A percentile compares a stretch with the other conserved stretches of the same genome.
phyloP scores from a whole-genome alignment of 805 yeast genomes.

The Starmerella lactis-condensi region DNA sequence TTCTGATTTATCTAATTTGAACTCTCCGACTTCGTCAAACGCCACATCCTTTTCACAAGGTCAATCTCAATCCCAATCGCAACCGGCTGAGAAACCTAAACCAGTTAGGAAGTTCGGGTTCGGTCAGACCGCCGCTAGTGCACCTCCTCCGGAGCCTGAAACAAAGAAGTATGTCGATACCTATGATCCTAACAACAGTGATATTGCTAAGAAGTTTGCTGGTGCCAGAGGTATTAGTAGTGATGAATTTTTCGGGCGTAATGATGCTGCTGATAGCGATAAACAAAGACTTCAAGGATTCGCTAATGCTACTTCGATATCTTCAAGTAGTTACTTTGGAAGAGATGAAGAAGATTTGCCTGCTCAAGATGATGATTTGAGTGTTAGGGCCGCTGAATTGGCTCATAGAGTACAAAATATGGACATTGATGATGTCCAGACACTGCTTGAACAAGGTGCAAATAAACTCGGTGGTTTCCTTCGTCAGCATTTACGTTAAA shows the following conservation, averaged over 20 bases:
- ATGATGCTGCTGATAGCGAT: conserved; percentile 55
- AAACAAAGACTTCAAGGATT: conserved; percentile 60
- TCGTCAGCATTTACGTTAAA: conserved; percentile 49
- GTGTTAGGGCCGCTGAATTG: conserved; percentile 16
- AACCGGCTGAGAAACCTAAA: too few species aligned
- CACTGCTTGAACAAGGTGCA: conserved; percentile 87
- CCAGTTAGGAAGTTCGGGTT: conserved; percentile 17
- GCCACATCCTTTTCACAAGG: too few species aligned
- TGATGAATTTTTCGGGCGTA: conserved; percentile 84
- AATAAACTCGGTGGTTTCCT: conserved; percentile 67
- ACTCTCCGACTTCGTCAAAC: too few species aligned
- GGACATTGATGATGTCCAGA: conserved; percentile 74
- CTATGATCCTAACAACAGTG: conserved; percentile 18
- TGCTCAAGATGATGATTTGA: conserved; percentile 19
- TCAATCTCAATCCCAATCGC: too few species aligned
- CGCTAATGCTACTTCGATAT: conserved; percentile 74
- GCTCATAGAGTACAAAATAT: conserved; percentile 45
- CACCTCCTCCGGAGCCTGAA: conserved; percentile 14
- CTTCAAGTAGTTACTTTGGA: conserved; percentile 84
- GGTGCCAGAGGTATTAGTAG: conserved; percentile 87
- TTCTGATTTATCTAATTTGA: too few species aligned
- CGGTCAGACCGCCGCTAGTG: conserved; percentile 17
- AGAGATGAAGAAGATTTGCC: conserved; percentile 41
- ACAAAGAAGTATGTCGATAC: conserved; percentile 31
- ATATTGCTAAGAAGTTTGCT: conserved; percentile 44